Evolutionary conservation across 176 grass and related monocot genomes (phyloP).

Genomic region (Phyllostachys edulis): DNA sequence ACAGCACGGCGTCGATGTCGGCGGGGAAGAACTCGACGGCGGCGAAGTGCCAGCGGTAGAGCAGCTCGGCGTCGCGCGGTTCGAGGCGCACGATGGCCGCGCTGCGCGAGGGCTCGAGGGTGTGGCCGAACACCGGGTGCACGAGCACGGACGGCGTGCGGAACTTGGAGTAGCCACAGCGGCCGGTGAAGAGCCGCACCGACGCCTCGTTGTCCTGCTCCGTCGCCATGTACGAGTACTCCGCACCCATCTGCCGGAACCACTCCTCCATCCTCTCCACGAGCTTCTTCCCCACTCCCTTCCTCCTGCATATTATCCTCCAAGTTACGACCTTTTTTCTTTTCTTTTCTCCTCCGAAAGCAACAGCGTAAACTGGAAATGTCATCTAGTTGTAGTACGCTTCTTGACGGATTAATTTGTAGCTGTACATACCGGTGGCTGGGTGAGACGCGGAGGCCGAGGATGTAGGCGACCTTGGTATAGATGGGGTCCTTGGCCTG

Average conservation of each 20-base stretch:
- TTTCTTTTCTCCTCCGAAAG: not conserved
- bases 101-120: conserved; percentile 23
- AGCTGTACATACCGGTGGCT: conserved; percentile 49
- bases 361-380: not conserved
- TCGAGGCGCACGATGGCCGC: conserved; percentile 28
- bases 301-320: conserved; percentile 41
- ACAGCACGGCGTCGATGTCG: conserved; percentile 69
- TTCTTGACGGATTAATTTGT: not conserved
- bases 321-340: not conserved
- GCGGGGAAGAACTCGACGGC: conserved; percentile 81
- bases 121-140: conserved; percentile 78
- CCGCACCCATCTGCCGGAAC: conserved; percentile 61
- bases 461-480: conserved; percentile 77
- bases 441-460: conserved; percentile 88
- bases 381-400: not conserved
- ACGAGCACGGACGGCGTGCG: conserved; percentile 64
- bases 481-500: conserved; percentile 35
- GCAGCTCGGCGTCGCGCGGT: conserved; percentile 37
- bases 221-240: conserved; percentile 92
- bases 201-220: conserved; percentile 74
- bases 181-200: conserved; percentile 69
- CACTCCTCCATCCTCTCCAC: conserved; percentile 71
- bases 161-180: conserved; percentile 84
- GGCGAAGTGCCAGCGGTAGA: conserved; percentile 68
- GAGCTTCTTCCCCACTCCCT: conserved; percentile 59